Evolutionary conservation across 2,329 filamentous ascomycete genomes (phyloP).

Genomic region (Epichloe coenophiala): DNA sequence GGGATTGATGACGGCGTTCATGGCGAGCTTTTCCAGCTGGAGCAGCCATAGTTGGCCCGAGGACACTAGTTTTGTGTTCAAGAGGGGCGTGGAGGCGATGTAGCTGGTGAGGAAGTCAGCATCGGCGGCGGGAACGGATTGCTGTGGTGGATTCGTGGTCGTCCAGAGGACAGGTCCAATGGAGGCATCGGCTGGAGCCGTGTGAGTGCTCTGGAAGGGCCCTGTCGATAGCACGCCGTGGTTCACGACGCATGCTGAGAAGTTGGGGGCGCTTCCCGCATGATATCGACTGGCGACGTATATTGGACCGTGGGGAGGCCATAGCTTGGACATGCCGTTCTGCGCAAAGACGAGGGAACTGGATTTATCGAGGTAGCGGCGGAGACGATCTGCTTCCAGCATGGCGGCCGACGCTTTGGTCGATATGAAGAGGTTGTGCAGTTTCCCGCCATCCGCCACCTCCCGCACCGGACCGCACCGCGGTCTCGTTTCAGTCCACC

Average conservation of each 20-base stretch:
- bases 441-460: constrained; percentile 26
- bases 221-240: constrained; percentile 41
- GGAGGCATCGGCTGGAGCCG: constrained; percentile 33
- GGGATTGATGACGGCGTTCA: constrained; percentile 73
- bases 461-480: constrained; percentile 23
- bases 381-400: constrained; percentile 43
- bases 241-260: constrained; percentile 52
- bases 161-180: constrained; percentile 33
- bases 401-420: constrained; percentile 61
- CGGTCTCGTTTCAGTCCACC: constrained; percentile 36
- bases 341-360: constrained; percentile 77
- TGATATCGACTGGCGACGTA: constrained; percentile 30
- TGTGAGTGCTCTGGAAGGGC: constrained; percentile 38
- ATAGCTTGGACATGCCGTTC: constrained; percentile 67
- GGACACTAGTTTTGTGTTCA: constrained; percentile 27
- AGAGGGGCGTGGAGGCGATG: constrained; percentile 27
- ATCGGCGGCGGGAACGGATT: background rate
- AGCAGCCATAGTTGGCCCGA: constrained; percentile 34
- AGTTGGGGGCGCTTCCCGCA: constrained; percentile 40
- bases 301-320: constrained; percentile 35
- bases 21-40: constrained; percentile 78
- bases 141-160: constrained; percentile 8
- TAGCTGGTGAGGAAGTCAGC: constrained; percentile 26
- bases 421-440: constrained; percentile 64
- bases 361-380: constrained; percentile 43